Conservation (phyloP, 352 stramenopile species). For the Pythium sukuiense region DNA sequence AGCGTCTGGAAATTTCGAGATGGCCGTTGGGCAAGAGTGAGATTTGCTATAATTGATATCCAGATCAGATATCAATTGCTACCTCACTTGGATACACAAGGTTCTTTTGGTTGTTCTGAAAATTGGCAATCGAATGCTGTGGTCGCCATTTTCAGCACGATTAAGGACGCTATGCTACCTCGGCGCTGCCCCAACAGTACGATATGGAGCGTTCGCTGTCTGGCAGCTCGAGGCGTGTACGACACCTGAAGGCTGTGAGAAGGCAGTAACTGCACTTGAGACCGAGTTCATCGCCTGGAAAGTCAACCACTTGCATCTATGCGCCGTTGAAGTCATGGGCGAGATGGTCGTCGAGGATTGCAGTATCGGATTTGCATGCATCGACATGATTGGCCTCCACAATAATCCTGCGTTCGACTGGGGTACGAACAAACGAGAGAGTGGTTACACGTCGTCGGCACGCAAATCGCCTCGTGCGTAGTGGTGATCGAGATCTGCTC, state of each 20-base stretch:
- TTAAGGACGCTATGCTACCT: no score
- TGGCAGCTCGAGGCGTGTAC: no score
- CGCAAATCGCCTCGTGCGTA: neutral
- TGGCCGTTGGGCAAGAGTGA: constrained; percentile 11
- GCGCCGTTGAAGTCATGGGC: neutral
- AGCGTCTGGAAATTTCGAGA: constrained; percentile 23
- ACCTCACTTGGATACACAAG: constrained; percentile 3
- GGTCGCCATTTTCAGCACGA: neutral
- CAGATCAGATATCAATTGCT: constrained; percentile 8
- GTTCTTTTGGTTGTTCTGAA: neutral
- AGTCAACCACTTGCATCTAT: neutral
- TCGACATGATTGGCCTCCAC: neutral
- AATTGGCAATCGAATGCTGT: no score
- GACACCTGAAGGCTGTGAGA: neutral
- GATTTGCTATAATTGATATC: constrained; percentile 15
- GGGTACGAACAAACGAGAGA: neutral
- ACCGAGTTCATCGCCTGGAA: neutral
- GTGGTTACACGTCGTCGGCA: neutral
- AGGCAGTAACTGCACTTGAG: neutral
- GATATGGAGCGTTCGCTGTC: no score
- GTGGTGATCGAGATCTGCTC: neutral
- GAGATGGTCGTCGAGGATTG: neutral
- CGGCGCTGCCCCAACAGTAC: no score
- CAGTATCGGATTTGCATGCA: neutral
- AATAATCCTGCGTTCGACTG: neutral